Percentiles rank a stretch among this genome's conserved stretches.
These are phyloP conservation scores for Paraconiothyrium sp. DNA, from an alignment of 2,329 filamentous ascomycete genomes.

Conservation along the genomic window DNA sequence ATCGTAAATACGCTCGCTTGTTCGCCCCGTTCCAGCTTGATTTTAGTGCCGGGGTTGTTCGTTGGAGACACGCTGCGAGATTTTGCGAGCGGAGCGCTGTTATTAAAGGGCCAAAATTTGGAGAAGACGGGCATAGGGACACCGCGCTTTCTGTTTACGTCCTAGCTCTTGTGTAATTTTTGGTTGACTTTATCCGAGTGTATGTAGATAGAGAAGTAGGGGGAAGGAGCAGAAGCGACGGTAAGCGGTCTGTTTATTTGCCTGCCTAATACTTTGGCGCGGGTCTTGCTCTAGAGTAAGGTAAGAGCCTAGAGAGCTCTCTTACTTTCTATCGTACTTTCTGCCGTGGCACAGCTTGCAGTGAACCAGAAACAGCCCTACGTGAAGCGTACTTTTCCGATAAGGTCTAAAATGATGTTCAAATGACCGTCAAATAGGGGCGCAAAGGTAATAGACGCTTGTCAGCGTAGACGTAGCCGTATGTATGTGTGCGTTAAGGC, in stretches of 20 bases:
- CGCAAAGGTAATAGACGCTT: too few relatives aligned
- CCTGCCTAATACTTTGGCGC: neutral
- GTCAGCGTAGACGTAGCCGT: too few relatives aligned
- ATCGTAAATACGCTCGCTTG: neutral
- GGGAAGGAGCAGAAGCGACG: neutral
- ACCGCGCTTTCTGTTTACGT: neutral
- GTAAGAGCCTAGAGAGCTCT: neutral
- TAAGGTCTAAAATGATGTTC: too few relatives aligned
- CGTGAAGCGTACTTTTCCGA: too few relatives aligned
- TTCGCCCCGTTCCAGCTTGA: neutral
- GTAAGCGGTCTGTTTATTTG: neutral
- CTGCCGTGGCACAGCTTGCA: too few relatives aligned
- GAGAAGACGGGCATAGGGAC: neutral
- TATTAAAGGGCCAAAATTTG: conserved; percentile 1
- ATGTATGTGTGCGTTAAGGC: too few relatives aligned
- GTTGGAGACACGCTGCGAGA: neutral
- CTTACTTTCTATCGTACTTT: neutral
- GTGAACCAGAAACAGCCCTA: too few relatives aligned
- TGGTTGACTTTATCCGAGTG: neutral
- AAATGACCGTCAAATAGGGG: too few relatives aligned
- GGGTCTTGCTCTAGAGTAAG: neutral
- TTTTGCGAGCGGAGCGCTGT: neutral
- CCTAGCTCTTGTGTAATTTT: neutral
- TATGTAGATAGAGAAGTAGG: neutral
- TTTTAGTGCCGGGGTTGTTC: too few relatives aligned